Evolutionary conservation across 371 early-diverging fungal genomes (phyloP), one percentile per base, ranked within the genome.

Genomic region (Rhizopus arrhizus): DNA sequence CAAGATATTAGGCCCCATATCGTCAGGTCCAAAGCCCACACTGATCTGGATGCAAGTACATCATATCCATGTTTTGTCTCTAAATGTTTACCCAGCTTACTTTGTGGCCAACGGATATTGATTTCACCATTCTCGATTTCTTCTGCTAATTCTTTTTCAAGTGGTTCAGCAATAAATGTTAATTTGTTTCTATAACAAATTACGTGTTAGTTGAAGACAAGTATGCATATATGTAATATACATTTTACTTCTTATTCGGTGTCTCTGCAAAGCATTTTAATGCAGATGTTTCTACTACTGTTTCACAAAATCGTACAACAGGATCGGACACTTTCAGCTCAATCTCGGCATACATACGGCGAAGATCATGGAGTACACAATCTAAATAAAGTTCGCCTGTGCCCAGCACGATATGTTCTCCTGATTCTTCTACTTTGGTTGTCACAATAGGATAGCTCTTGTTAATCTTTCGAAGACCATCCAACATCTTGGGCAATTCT

Each of bases 1-100:
- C n/a, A 98, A 81, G 12, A 97, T 80, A 70, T 97, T 97, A 35
- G 97, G 94, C 0, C 96, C 95, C 69, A 85, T 82, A 56, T 89
- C 89, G 43, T 91, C 93, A 3, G 98, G 98, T 2, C 99, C 98
- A 82, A 99, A 22, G 96, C 96, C 98, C 98, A 98, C 47, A 98
- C 89, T 54, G 92, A 92, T 42, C 97, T 85, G 7, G 92, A 77
- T 4, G 96, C 95, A 54, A 97, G 73, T 7, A 95, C 80, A 84
- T 99, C 98, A 97, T 97, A 99, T 10, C 84, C 83, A 66, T 95
- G 93, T 38, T 92, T 91, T 58, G 85, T 70, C 65, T 89, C 85
- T 59, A 98, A 92, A 68, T 81, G 85, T 42, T 88, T 82, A 42
- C 87, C 94, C 10, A 95, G 65, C 53, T 89, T 81, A 62, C 89